Evolutionary conservation across 208 protist genomes (phyloP).

Genomic region (Crithidia acanthocephali): DNA sequence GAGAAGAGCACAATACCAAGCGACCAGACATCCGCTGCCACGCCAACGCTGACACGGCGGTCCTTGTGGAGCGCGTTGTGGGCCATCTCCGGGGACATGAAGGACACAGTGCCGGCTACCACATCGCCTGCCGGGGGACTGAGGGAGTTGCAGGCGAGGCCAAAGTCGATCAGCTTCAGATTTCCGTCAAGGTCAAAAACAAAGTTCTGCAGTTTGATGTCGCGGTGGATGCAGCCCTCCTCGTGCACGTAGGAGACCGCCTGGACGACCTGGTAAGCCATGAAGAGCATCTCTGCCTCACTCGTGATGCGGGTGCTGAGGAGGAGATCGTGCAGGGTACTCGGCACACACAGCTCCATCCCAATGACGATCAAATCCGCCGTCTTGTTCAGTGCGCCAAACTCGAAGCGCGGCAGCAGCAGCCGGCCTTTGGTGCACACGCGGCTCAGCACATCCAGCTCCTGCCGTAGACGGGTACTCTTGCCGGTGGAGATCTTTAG

Average conservation of each 20-base stretch:
- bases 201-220: constrained; percentile 94
- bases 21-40: constrained; percentile 85
- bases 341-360: constrained; percentile 90
- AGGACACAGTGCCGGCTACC: constrained; percentile 91
- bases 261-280: constrained; percentile 87
- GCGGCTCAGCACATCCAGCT: constrained; percentile 82
- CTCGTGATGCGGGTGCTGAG: constrained; percentile 74
- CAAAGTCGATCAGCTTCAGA: constrained; percentile 93
- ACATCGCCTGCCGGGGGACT: constrained; percentile 84
- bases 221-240: constrained; percentile 88
- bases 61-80: constrained; percentile 89
- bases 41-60: constrained; percentile 79
- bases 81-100: constrained; percentile 94
- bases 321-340: constrained; percentile 89
- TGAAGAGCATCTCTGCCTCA: constrained; percentile 91
- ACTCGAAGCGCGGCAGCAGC: constrained; percentile 88
- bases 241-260: constrained; percentile 92
- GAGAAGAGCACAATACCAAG: constrained; percentile 91
- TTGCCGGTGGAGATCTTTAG: constrained; percentile 90
- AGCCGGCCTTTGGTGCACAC: constrained; percentile 87
- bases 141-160: constrained; percentile 73
- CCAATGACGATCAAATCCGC: constrained; percentile 83
- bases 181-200: constrained; percentile 91
- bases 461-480: constrained; percentile 69
- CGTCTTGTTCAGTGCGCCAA: constrained; percentile 84